A percentile compares a stretch with the other conserved stretches of the same genome.
These are phyloP conservation scores for Pleodorina starrii DNA, from an alignment of 139 green algal species.

Conservation along the genomic window DNA sequence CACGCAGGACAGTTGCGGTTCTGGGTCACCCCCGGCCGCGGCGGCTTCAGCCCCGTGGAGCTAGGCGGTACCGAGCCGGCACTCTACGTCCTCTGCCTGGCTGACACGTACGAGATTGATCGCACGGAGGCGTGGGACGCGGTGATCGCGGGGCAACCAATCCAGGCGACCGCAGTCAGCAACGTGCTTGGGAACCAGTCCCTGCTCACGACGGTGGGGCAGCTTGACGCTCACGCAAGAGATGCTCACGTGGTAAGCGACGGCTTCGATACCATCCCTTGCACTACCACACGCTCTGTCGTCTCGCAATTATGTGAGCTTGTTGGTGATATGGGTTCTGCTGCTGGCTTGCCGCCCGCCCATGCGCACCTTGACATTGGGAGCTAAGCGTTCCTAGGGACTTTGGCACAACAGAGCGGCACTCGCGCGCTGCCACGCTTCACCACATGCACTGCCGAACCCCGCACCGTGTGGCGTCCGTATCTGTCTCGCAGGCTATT, in stretches of 20 bases:
- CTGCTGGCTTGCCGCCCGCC: too few relatives aligned
- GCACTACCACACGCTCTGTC: too few relatives aligned
- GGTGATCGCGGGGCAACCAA: conserved; percentile 60
- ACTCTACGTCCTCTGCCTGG: conserved; percentile 76
- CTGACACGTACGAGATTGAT: conserved; percentile 52
- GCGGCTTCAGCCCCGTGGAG: conserved; percentile 73
- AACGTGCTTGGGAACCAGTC: conserved; percentile 79
- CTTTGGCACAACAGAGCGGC: too few relatives aligned
- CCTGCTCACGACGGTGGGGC: conserved; percentile 65
- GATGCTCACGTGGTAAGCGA: conserved; percentile 67
- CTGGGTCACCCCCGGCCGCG: conserved; percentile 80
- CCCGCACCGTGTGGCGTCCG: too few relatives aligned
- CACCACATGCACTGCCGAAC: too few relatives aligned
- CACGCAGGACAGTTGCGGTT: conserved; percentile 68
- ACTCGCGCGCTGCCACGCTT: too few relatives aligned
- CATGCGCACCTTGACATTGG: too few relatives aligned
- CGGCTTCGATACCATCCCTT: background rate
- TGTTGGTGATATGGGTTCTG: too few relatives aligned
- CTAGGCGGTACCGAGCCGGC: conserved; percentile 47
- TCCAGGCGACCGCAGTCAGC: conserved; percentile 57
- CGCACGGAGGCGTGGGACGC: conserved; percentile 65
- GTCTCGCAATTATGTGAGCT: too few relatives aligned
- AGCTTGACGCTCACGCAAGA: conserved; percentile 69
- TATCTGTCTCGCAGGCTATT: conserved; percentile 76
- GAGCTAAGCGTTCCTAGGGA: too few relatives aligned